A percentile compares a stretch with the other conserved stretches of the same genome.
phyloP scores from a whole-genome alignment of 768 basidiomycete genomes.

The Pseudohyphozyma bogoriensis region DNA sequence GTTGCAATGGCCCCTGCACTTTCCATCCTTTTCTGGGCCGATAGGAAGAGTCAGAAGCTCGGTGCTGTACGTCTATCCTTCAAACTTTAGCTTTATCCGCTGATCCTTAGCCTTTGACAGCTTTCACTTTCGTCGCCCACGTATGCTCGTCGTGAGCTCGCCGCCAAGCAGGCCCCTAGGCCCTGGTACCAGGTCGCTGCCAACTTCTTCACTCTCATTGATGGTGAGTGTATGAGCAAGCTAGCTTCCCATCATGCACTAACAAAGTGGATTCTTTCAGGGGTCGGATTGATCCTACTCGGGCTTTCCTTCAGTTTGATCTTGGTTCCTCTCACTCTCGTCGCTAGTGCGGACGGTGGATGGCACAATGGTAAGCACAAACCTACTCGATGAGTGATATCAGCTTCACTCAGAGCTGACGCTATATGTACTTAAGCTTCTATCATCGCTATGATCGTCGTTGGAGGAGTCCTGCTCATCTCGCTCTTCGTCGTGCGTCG shows the following conservation, averaged over 20 bases:
- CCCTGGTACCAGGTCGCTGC: background rate
- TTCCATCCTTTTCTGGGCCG: background rate
- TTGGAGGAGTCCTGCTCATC: background rate
- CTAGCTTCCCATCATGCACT: too few relatives aligned
- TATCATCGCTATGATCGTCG: conserved; percentile 31
- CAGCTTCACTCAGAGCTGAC: background rate
- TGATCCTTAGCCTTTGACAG: background rate
- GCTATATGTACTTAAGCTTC: background rate
- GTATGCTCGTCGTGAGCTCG: background rate
- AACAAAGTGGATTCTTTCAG: too few relatives aligned
- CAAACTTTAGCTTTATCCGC: background rate
- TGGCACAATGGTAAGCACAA: conserved; percentile 29
- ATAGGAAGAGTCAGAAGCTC: background rate
- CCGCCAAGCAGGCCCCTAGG: background rate
- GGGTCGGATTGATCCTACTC: conserved; percentile 9
- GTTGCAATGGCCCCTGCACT: background rate
- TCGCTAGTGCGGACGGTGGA: conserved; percentile 33
- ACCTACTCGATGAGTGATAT: too few relatives aligned
- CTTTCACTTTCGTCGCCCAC: background rate
- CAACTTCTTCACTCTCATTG: background rate
- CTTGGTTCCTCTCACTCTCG: conserved; percentile 24
- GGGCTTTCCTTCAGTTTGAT: conserved; percentile 4
- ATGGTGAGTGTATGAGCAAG: background rate
- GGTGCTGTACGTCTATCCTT: background rate
- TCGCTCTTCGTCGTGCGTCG: too few relatives aligned